These are phyloP conservation scores for Colletotrichum sansevieriae DNA, from an alignment of 2,329 filamentous ascomycete species.

Conservation along the genomic window DNA sequence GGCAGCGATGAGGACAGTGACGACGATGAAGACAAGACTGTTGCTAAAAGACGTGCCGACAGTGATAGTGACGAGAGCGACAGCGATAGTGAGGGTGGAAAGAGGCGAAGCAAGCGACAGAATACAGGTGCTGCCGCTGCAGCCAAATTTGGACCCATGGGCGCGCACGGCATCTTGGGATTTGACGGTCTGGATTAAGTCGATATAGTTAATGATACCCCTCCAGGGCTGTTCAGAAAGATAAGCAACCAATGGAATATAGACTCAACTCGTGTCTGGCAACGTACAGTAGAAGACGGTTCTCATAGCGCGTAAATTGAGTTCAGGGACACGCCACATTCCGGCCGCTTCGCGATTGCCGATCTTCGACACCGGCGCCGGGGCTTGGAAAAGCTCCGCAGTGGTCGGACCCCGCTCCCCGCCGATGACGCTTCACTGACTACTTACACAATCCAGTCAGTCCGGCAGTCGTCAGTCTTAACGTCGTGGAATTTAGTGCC, in stretches of 20 bases:
- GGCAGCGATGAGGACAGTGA: constrained; percentile 58
- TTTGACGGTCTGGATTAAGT: constrained; percentile 62
- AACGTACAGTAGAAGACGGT: too few relatives aligned
- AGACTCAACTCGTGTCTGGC: background rate
- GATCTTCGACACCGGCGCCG: constrained; percentile 18
- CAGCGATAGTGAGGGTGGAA: constrained; percentile 60
- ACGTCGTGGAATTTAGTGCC: accelerated
- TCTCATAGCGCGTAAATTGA: background rate
- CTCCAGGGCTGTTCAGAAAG: constrained; percentile 26
- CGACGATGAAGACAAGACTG: constrained; percentile 59
- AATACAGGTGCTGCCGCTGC: constrained; percentile 56
- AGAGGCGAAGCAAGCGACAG: constrained; percentile 60
- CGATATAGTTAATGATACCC: constrained; percentile 40
- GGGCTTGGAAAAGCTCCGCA: constrained; percentile 13
- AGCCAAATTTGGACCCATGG: constrained; percentile 61
- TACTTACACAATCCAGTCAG: background rate
- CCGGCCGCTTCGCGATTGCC: constrained; percentile 8
- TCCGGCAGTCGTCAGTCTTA: background rate
- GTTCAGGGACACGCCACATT: background rate
- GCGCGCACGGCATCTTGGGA: constrained; percentile 64
- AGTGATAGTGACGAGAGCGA: constrained; percentile 61
- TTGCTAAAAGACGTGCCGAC: constrained; percentile 61
- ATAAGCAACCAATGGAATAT: constrained; percentile 32
- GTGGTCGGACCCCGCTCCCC: constrained; percentile 37
- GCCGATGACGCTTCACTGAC: constrained; percentile 30